These are phyloP conservation scores for Myriosclerotinia curreyana DNA, from an alignment of 2,329 filamentous ascomycete species.

Conservation along the genomic window DNA sequence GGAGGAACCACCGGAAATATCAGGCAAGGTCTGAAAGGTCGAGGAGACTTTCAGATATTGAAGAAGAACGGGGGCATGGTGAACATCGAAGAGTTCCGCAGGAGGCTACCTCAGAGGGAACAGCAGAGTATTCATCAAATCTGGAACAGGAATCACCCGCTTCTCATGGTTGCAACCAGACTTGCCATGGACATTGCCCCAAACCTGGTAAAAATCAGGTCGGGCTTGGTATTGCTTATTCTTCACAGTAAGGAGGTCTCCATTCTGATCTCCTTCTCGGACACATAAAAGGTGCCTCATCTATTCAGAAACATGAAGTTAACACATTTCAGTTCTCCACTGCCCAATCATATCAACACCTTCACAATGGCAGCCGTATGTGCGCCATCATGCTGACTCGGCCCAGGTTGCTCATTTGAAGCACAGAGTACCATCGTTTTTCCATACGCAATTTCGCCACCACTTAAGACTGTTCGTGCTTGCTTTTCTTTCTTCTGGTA, in stretches of 20 bases:
- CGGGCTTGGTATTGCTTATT: constrained; percentile 12
- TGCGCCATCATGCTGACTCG: not conserved
- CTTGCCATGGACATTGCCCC: not conserved
- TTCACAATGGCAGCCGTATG: too few relatives aligned
- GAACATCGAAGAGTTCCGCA: not conserved
- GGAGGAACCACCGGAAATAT: not conserved
- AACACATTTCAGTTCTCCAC: too few relatives aligned
- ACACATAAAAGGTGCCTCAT: not conserved
- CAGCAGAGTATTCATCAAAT: not conserved
- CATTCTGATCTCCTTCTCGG: not conserved
- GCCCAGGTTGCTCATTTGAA: not conserved
- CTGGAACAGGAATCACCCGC: not conserved
- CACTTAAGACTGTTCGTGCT: not conserved
- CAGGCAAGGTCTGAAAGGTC: not conserved
- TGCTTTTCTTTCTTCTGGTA: not conserved
- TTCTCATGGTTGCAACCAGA: constrained; percentile 7
- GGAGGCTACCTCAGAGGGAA: not conserved
- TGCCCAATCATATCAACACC: too few relatives aligned
- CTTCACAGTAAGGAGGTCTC: not conserved
- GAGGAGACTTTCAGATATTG: not conserved
- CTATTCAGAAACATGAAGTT: not conserved
- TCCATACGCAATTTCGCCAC: not conserved
- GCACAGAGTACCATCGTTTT: not conserved
- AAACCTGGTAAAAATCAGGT: not conserved
- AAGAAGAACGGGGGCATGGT: not conserved